Percentiles rank a stretch among this genome's conserved stretches.
These are phyloP conservation scores for Schizochytrium sp. DNA, from an alignment of 108 stramenopile genomes.

Conservation along the genomic window DNA sequence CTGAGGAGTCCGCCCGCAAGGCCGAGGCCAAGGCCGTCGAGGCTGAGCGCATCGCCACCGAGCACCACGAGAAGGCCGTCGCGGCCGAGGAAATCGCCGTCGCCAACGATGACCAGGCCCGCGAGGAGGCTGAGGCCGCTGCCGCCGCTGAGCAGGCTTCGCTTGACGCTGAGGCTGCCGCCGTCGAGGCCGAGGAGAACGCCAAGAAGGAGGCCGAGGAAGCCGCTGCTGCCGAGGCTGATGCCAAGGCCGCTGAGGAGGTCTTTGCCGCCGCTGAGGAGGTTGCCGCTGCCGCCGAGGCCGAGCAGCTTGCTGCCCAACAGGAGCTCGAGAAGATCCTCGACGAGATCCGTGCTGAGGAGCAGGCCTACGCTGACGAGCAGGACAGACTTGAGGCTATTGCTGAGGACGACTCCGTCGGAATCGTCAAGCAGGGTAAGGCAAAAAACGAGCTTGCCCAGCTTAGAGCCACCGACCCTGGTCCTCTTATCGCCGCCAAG, in stretches of 20 bases:
- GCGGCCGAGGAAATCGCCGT: constrained; percentile 36
- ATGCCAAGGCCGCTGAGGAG: constrained; percentile 38
- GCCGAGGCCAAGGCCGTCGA: constrained; percentile 57
- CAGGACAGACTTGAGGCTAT: constrained; percentile 9
- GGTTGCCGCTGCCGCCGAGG: not conserved
- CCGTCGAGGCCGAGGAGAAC: not conserved
- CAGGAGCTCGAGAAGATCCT: constrained; percentile 54
- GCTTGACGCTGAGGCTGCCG: constrained; percentile 40
- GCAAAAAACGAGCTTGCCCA: constrained; percentile 63
- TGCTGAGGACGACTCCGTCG: constrained; percentile 1
- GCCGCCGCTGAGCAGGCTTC: constrained; percentile 22
- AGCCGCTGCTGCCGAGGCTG: constrained; percentile 38
- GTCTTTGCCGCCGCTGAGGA: constrained; percentile 18
- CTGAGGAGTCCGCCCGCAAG: constrained; percentile 49
- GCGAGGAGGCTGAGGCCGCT: constrained; percentile 15
- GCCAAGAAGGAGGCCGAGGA: not conserved
- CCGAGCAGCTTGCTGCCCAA: constrained; percentile 53
- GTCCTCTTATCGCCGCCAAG: constrained; percentile 57
- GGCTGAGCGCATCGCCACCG: constrained; percentile 40
- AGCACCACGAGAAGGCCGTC: constrained; percentile 53
- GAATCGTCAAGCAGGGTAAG: constrained; percentile 63
- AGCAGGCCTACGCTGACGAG: constrained; percentile 47
- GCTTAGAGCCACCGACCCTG: constrained; percentile 56
- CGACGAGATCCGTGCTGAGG: constrained; percentile 56
- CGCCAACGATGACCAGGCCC: constrained; percentile 14